Base-by-base conservation (phyloP, 345 rosid genomes). In the Murraya koenigii region DNA sequence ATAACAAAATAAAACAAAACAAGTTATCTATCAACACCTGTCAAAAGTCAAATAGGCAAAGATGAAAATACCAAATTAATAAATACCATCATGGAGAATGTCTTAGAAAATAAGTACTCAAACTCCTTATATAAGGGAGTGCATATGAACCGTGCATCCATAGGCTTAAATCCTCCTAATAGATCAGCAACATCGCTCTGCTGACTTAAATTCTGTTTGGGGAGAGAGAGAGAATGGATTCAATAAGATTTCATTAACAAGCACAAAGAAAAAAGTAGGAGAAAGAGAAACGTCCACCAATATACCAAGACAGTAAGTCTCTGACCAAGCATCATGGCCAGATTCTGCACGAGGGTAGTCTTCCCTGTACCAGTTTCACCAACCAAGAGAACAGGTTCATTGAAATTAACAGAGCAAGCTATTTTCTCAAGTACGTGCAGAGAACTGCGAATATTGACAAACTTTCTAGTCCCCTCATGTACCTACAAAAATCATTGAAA, bases 281-380 rank as follows among this genome's bases (percentile, higher is more conserved):
- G 32, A 59, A 13, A 3, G 44, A 60, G 41, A 0, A 22, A 28
- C 44, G 23, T 78, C 41, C 64, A 66, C 59, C 77, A 26, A 81
- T 89, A 71, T 84, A 95, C 99, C 98, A 95, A 80, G 84, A 95
- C 97, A 61, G 92, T 92, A 69, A 95, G 95, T 77, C 81, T 92
- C 90, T 92, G 97, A 66, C 98, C 93, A 35, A 91, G 86, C 92
- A 88, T 90, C 65, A 58, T 78, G 52, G 98, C 97, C 75, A 95
- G 80, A 82, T 90, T 90, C 85, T 95, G 99, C 70, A 95, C 97
- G 66, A 95, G 91, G 38, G 99, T 95, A 61, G 99, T 94, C 90
- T 95, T 95, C 80, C 98, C 99, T 2, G 97, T 94, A 82, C 99
- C 99, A 80, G 99, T 95, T 91, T 95, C 99, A 76, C 99, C 99